Evolutionary conservation across 345 rosid genomes (phyloP), one percentile per base, ranked within the genome.

Genomic region (Durio zibethinus): DNA sequence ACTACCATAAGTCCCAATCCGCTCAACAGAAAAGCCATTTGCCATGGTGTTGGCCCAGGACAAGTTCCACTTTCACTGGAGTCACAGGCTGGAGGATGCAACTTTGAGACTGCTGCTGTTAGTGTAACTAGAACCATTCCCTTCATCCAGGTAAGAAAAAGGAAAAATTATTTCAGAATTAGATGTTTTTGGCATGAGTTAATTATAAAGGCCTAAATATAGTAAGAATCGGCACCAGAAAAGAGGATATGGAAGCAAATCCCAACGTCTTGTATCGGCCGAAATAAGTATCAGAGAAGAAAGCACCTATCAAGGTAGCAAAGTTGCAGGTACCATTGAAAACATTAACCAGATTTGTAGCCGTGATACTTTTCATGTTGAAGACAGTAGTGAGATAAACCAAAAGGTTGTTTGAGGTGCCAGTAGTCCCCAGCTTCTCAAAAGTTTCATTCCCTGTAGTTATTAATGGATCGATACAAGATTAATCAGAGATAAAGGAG

Each of bases 291-390:
- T 91, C 93, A 42, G 85, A 84, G 53, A 90, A 86, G 77, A 88
- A 91, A 12, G 93, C 97, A 5, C 93, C 97, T 0, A 83, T 4
- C 54, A 91, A 76, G 73, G 97, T 88, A 40, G 90, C 93, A 7
- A 91, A 77, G 78, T 87, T 91, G 83, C 77, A 79, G 75, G 97
- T 88, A 11, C 93, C 97, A 38, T 77, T 80, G 78, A 85, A 88
- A 79, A 90, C 72, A 77, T 82, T 90, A 56, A 90, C 73, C n/a
- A 89, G 78, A 29, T 83, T 88, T 27, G 91, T 83, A 40, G 94
- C 92, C 5, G 88, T 80, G 80, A 88, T 90, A 85, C 89, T 90
- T 61, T 86, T 85, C 91, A 90, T 88, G 88, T 88, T 87, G 85
- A 89, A 91, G 27, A 85, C 86, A 25, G 86, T 81, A 4, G 89